Base-by-base conservation (phyloP, 2,329 filamentous ascomycete species). In the Colletotrichum paranaense region DNA sequence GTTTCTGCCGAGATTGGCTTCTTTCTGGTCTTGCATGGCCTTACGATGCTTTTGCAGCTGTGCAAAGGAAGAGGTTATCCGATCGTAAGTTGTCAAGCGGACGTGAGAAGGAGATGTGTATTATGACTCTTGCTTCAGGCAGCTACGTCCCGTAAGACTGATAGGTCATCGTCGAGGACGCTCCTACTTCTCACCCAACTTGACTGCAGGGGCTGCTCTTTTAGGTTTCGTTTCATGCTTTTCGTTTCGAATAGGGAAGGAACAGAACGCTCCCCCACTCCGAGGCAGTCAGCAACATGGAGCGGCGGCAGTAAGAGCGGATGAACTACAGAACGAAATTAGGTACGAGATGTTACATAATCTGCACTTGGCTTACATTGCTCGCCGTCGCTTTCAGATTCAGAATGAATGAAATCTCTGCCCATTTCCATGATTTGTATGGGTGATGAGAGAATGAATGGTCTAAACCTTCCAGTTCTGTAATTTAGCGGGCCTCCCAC, bases 181-280 rank as follows among this genome's bases (percentile, higher is more conserved):
- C 11, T 56, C 58, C 58, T 55, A 35, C 2, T 26, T 35, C n/a
- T 35, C 2, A 49, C 57, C 38, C 24, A 14, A 19, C 26, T 30
- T 42, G 7, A 30, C 32, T 68, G 68, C 68, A 72, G 64, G 64
- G 63, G 57, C 22, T 30, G 26, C 68, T 72, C 35, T 24, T 68
- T 62, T 62, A 24, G 68, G 53, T 26, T 59, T 69, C 66, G 30
- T 58, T 49, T 28, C 28, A 64, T 60, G 53, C 5, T 64, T 52
- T 22, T 9, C 16, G 30, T 58, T 52, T 63, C 58, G 46, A 63
- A 59, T 55, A 26, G 65, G 52, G 38, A 59, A 64, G 35, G 59
- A 24, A 35, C 16, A 9, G 8, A 16, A 28, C 14, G n/a, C 30
- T 63, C 57, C 55, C 55, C 64, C 64, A 68, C 57, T 68, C 49